Evolutionary conservation across 2,329 filamentous ascomycete species (phyloP).

Genomic region (Penicillium sp.): DNA sequence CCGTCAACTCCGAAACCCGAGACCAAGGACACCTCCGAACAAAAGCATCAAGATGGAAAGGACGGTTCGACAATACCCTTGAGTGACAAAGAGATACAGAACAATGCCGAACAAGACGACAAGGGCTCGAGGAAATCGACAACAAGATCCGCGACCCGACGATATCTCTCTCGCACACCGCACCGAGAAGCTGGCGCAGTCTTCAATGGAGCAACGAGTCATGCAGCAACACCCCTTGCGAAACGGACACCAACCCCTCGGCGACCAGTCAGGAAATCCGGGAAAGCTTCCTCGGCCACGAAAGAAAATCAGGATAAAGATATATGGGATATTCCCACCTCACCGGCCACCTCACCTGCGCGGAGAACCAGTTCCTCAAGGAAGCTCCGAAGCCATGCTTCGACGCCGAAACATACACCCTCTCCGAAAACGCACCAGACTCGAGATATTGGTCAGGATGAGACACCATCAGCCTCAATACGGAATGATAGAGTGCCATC

Average conservation of each 20-base stretch:
- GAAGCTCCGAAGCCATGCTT: slow-evolving; percentile 6
- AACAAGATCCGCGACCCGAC: neutral
- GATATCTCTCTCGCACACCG: neutral
- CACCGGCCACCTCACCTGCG: slow-evolving; percentile 25
- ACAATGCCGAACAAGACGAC: neutral
- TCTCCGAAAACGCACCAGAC: neutral
- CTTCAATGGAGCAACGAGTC: neutral
- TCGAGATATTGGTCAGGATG: too few species aligned
- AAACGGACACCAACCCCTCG: slow-evolving; percentile 16
- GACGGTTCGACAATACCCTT: slow-evolving; percentile 6
- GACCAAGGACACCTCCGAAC: slow-evolving; percentile 2
- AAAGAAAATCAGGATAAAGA: slow-evolving; percentile 17
- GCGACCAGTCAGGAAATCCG: slow-evolving; percentile 15
- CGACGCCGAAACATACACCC: slow-evolving; percentile 11
- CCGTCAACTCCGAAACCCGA: neutral
- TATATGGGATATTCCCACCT: slow-evolving; percentile 34
- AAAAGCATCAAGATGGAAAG: neutral
- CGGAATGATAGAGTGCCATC: slow-evolving; percentile 6
- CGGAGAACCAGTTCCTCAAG: slow-evolving; percentile 1
- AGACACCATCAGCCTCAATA: neutral
- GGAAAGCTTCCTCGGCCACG: slow-evolving; percentile 13
- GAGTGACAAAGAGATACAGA: neutral
- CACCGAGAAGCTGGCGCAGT: neutral
- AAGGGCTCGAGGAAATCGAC: too few species aligned
- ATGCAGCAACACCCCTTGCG: neutral